These are phyloP conservation scores for Scenedesmus sp. DNA, from an alignment of 163 green algal species.

Conservation along the genomic window DNA sequence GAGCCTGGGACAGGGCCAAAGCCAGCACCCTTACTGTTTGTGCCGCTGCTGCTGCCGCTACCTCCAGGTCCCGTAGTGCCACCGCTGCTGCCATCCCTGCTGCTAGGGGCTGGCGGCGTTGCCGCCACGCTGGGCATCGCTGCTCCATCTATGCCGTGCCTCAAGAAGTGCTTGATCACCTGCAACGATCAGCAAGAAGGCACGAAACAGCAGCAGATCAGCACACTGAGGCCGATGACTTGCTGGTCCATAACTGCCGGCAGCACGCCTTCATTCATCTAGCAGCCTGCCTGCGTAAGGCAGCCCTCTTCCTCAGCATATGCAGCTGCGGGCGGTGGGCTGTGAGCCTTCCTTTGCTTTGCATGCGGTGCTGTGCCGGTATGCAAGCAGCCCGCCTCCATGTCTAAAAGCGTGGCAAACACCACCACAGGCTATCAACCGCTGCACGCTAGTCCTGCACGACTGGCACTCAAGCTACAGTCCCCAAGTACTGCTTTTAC, in stretches of 20 bases:
- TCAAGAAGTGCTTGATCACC: conserved; percentile 41
- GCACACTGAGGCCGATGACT: no score
- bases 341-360: no score
- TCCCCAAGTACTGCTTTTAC: no score
- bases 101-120: background rate
- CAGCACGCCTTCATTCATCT: background rate
- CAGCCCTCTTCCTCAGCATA: background rate
- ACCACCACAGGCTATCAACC: no score
- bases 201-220: background rate
- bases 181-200: background rate
- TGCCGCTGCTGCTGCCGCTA: background rate
- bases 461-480: no score
- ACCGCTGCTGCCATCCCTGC: background rate
- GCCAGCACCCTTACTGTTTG: background rate
- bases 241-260: background rate
- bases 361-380: no score
- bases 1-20: background rate
- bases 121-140: background rate
- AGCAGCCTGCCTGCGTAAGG: conserved; percentile 9
- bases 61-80: background rate
- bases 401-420: no score
- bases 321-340: no score
- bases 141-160: conserved; percentile 29
- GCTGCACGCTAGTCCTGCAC: no score
- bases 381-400: no score